Base-by-base conservation (phyloP, 179 eudicot genomes). In the Spinacia oleracea region DNA sequence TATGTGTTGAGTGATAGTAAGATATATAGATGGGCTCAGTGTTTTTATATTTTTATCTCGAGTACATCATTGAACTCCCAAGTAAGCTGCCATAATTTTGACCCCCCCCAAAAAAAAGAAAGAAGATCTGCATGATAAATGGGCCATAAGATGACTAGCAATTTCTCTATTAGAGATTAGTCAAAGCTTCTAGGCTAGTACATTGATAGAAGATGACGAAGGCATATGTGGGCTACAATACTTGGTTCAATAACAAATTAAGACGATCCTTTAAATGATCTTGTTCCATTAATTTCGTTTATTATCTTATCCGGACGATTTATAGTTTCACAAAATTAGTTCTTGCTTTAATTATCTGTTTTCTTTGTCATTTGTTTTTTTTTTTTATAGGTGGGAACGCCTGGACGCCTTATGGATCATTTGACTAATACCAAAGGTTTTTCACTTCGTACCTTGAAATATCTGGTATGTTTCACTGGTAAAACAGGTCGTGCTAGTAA, bases 321-420 rank as follows among this genome's bases (percentile, higher is more conserved):
- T 38, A 51, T 14, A 4, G 42, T 14, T 14, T 14, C 16, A 31
- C 7, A 2, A 11, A 51, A 43, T 10, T 48, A 72, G 25, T n/a
- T 45, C 56, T 70, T 32, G 51, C 11, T 32, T 59, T 45, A 42
- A 25, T 53, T n/a, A 50, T 46, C 9, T 72, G 35, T 62, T 23
- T 66, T 76, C 15, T 46, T 80, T 34, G 58, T 56, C 40, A 55
- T 29, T 76, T 67, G n/a, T 20, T 78, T 2, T 79, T 48, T 3
- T n/a, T 23, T 31, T 32, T 60, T 89, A 34, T 76, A 96, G 99
- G 98, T 93, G 59, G 98, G 90, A 64, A 96, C 99, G 9, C 99
- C 99, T 81, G 99, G 99, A 53, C 98, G 99, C 53, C 94, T 96
- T 62, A 73, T 89, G 84, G 98, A 96, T 87, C 99, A 96, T 88